Evolutionary conservation across 345 rosid species (phyloP).

Genomic region (Laguncularia racemosa): DNA sequence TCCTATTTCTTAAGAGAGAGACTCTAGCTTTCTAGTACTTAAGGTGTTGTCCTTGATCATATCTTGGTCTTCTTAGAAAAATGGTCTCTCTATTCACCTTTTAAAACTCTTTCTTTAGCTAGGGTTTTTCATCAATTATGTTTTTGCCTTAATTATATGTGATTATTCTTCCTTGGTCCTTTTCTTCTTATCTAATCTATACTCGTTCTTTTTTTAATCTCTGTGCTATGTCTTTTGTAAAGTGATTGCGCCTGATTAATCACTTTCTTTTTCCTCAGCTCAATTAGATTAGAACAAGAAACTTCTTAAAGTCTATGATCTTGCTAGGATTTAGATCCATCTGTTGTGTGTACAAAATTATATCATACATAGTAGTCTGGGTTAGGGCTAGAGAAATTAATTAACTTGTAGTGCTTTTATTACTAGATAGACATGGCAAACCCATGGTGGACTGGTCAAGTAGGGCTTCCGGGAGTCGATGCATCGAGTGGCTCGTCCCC

Average conservation of each 20-base stretch:
- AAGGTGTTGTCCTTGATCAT: too few species aligned
- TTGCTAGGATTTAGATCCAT: not conserved
- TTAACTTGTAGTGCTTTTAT: not conserved
- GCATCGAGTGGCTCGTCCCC: slow-evolving; percentile 12
- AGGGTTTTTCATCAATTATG: not conserved
- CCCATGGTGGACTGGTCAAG: slow-evolving; percentile 48
- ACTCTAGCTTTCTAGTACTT: not conserved
- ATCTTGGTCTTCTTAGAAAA: not conserved
- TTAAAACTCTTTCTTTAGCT: not conserved
- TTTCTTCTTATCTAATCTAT: not conserved
- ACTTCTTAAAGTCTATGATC: too few species aligned
- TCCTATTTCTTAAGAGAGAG: not conserved
- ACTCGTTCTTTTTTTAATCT: not conserved
- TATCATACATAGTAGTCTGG: not conserved
- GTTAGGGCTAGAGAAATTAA: not conserved
- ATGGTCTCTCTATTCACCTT: not conserved
- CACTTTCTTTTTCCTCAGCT: too few species aligned
- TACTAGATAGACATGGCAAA: slow-evolving; percentile 44
- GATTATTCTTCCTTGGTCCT: not conserved
- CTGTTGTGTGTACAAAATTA: not conserved
- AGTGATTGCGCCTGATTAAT: too few species aligned
- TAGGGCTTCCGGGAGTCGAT: slow-evolving; percentile 27
- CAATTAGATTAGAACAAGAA: too few species aligned
- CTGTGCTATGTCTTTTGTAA: too few species aligned
- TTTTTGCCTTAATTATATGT: not conserved